Base-by-base conservation (phyloP, 345 rosid species). In the Alliaria petiolata region DNA sequence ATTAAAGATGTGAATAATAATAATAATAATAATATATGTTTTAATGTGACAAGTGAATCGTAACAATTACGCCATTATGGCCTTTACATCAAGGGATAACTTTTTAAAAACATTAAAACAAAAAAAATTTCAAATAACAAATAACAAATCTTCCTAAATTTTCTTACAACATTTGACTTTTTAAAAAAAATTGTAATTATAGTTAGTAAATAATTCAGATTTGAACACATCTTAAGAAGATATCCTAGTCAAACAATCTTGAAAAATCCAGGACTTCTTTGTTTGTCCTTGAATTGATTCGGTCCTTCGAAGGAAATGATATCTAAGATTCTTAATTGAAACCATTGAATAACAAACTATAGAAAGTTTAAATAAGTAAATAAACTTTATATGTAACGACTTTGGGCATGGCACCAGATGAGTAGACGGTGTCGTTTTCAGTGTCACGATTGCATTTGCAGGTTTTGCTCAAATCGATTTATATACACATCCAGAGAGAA, bases 11-110 rank as follows among this genome's bases (percentile, higher is more conserved):
- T 65, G 52, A 57, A 47, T 73, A 17, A 7, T 57, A n/a, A n/a
- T n/a, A n/a, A n/a, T n/a, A n/a, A n/a, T n/a, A n/a, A n/a, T n/a
- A n/a, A n/a, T 31, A 26, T 22, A 58, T 52, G 42, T 28, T 52
- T 28, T 1, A 40, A 12, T 42, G 50, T 47, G 65, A 69, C 30
- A 44, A 62, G 59, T 68, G 70, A 67, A 75, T 47, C 65, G 70
- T 69, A 46, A 62, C 75, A 54, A 54, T 76, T 62, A 69, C 60
- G 75, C 75, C 59, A 76, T 28, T 62, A 50, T 75, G 33, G 14
- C 6, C 6, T 51, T 40, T 57, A 20, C 39, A 26, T 51, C 5
- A 34, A 17, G 63, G 31, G 31, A 26, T 75, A 22, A 26, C 47
- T 25, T 54, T 54, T 46, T 4, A 22, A 22, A 22, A 22, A 22